These are phyloP conservation scores for Citrus unshiu DNA, from an alignment of 345 rosid genomes.

Conservation along the genomic window DNA sequence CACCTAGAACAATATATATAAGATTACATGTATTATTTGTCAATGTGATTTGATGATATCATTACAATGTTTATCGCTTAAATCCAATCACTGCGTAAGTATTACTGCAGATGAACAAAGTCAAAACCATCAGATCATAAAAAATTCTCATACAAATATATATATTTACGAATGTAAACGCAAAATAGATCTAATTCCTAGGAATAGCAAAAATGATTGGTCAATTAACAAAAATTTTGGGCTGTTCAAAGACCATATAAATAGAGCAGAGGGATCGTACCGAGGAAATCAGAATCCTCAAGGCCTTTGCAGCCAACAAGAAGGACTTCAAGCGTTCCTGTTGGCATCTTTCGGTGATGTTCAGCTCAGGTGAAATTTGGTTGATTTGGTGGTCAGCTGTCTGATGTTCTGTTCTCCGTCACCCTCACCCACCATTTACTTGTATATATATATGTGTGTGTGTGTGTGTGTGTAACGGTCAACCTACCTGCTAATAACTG, in stretches of 20 bases:
- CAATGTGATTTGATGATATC: background rate
- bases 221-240: background rate
- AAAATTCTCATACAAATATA: background rate
- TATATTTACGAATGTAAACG: background rate
- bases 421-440: too few species aligned
- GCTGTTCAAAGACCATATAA: too few species aligned
- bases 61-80: background rate
- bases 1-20: background rate
- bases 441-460: accelerated
- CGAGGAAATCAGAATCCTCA: slow-evolving; percentile 34
- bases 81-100: background rate
- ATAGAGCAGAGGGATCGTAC: slow-evolving; percentile 10
- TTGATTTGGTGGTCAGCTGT: background rate
- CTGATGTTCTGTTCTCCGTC: background rate
- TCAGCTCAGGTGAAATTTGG: background rate
- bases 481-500: too few species aligned
- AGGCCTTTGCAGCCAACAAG: slow-evolving; percentile 45
- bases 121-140: background rate
- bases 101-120: background rate
- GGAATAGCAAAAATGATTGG: background rate
- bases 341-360: slow-evolving; percentile 23
- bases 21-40: background rate
- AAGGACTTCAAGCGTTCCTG: slow-evolving; percentile 45
- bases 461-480: too few species aligned
- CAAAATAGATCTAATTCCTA: background rate